Percentiles rank a stretch among this genome's conserved stretches.
Conservation (phyloP, 768 basidiomycete species). For the Rhizopogon vesiculosus region DNA sequence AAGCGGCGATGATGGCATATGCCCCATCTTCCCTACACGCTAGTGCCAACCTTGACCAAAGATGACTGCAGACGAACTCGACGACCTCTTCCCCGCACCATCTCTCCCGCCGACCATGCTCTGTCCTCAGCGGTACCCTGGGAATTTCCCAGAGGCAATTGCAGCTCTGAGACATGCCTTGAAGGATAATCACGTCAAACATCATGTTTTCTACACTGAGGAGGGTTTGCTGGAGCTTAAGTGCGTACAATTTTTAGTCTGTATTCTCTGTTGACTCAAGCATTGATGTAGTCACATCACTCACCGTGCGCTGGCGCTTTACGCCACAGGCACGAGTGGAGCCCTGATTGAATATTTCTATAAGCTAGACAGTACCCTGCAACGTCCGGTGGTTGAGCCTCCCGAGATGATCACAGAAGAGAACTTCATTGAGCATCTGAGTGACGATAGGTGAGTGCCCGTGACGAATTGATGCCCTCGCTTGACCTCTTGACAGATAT, state of each 20-base stretch:
- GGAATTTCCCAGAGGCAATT: slow-evolving; percentile 22
- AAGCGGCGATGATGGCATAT: too few species aligned
- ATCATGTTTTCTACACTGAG: slow-evolving; percentile 48
- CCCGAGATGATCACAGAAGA: slow-evolving; percentile 18
- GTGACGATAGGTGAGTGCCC: slow-evolving; percentile 18
- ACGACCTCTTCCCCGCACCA: slow-evolving; percentile 5
- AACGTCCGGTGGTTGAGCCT: slow-evolving; percentile 19
- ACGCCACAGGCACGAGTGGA: slow-evolving; percentile 20
- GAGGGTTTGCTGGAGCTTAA: slow-evolving; percentile 39
- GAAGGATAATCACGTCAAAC: slow-evolving; percentile 43
- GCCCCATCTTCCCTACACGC: too few species aligned
- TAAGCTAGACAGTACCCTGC: slow-evolving; percentile 11
- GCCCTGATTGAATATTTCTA: slow-evolving; percentile 22
- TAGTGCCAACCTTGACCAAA: too few species aligned
- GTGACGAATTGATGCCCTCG: background rate
- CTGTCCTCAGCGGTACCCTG: slow-evolving; percentile 2
- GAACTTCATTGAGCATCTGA: slow-evolving; percentile 21
- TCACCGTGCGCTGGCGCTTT: slow-evolving; percentile 25
- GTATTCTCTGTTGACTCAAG: background rate
- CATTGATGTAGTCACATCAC: slow-evolving; percentile 18
- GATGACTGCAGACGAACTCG: background rate
- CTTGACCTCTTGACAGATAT: slow-evolving; percentile 9
- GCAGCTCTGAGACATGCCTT: slow-evolving; percentile 26
- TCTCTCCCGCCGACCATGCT: slow-evolving; percentile 1
- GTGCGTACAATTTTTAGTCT: slow-evolving; percentile 24